Percentiles rank a stretch among this genome's conserved stretches.
Evolutionary conservation across 352 stramenopile species (phyloP).

Genomic region (Pythium oligandrum): DNA sequence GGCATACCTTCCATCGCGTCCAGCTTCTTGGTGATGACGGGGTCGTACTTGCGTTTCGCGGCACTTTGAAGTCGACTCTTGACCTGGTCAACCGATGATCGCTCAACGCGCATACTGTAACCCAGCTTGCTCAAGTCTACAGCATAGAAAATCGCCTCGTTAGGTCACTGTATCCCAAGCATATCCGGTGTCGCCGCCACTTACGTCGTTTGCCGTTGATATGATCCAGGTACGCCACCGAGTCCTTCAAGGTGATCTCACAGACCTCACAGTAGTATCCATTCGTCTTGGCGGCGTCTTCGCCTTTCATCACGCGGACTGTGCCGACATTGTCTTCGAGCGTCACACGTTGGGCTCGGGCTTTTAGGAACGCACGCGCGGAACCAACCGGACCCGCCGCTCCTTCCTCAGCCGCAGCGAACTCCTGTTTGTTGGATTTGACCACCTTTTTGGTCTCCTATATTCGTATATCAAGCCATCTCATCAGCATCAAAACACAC

Average conservation of each 20-base stretch:
- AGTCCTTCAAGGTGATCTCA: constrained; percentile 90
- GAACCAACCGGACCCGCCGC: constrained; percentile 59
- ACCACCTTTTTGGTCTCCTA: constrained; percentile 64
- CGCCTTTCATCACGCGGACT: constrained; percentile 81
- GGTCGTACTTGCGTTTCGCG: constrained; percentile 81
- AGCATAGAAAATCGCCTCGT: neutral
- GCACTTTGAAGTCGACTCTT: constrained; percentile 82
- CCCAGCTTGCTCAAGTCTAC: constrained; percentile 87
- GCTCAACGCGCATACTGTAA: constrained; percentile 91
- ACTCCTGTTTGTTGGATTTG: constrained; percentile 70
- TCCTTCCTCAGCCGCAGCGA: constrained; percentile 59
- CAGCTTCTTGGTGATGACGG: constrained; percentile 75
- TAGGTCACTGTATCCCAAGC: neutral
- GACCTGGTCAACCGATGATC: constrained; percentile 79
- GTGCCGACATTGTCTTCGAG: constrained; percentile 84
- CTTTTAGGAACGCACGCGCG: constrained; percentile 73
- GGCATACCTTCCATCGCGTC: constrained; percentile 62
- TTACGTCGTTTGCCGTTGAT: constrained; percentile 94
- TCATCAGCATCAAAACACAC: neutral
- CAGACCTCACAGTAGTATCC: constrained; percentile 93
- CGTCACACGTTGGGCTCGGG: constrained; percentile 66
- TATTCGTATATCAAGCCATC: neutral
- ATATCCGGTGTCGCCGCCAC: constrained; percentile 11
- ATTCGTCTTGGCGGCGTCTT: constrained; percentile 70
- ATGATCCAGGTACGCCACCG: constrained; percentile 91